Evolutionary conservation across 2,329 filamentous ascomycete genomes (phyloP).

Genomic region (Ascomycota sp.): DNA sequence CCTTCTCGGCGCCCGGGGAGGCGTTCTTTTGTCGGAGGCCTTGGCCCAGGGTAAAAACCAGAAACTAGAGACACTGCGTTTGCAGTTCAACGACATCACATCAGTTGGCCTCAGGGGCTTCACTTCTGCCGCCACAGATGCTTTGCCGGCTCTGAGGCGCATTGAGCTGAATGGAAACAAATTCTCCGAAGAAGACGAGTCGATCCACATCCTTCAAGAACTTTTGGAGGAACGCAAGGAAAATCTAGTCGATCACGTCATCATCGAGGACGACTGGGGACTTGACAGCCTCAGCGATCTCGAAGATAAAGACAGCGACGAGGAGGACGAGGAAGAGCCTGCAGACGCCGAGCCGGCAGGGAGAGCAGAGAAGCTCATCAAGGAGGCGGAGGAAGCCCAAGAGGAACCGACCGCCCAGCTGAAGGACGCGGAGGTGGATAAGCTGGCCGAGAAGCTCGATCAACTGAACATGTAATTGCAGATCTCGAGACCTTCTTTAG

Average conservation of each 20-base stretch:
- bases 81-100: slow-evolving; percentile 92
- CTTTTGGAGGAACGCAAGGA: slow-evolving; percentile 61
- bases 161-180: slow-evolving; percentile 94
- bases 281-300: slow-evolving; percentile 72
- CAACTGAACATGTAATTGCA: slow-evolving; percentile 38
- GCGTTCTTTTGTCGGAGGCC: slow-evolving; percentile 47
- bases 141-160: slow-evolving; percentile 55
- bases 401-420: slow-evolving; percentile 48
- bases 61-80: slow-evolving; percentile 55
- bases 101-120: slow-evolving; percentile 50
- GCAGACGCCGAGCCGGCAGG: slow-evolving; percentile 38
- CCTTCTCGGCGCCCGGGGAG: slow-evolving; percentile 56
- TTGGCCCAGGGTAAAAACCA: slow-evolving; percentile 54
- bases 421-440: slow-evolving; percentile 60
- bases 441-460: slow-evolving; percentile 49
- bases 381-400: slow-evolving; percentile 49
- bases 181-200: slow-evolving; percentile 65
- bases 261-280: slow-evolving; percentile 64
- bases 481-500: slow-evolving; percentile 1
- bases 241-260: slow-evolving; percentile 37
- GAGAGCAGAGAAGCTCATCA: slow-evolving; percentile 43
- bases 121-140: slow-evolving; percentile 40
- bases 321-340: slow-evolving; percentile 47
- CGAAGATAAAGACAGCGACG: slow-evolving; percentile 49
- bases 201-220: slow-evolving; percentile 43